A percentile compares a stretch with the other conserved stretches of the same genome.
phyloP scores from a whole-genome alignment of 108 stramenopile genomes.

The Discostella pseudostelligera region DNA sequence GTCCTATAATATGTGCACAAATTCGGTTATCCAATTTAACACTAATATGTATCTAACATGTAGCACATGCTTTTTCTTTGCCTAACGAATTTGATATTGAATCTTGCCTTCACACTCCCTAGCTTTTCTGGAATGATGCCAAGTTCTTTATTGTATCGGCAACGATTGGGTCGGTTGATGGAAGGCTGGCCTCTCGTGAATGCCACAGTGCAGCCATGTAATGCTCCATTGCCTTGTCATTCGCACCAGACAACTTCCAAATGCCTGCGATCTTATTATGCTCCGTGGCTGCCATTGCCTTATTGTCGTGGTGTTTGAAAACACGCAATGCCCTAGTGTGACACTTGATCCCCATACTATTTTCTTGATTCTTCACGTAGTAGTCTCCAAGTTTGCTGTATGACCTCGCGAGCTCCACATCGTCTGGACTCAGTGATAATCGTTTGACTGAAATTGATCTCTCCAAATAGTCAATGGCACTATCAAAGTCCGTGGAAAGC shows the following conservation, averaged over 20 bases:
- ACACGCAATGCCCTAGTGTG: conserved; percentile 39
- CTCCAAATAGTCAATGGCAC: conserved; percentile 32
- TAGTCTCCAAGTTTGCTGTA: conserved; percentile 35
- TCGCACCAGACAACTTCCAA: conserved; percentile 27
- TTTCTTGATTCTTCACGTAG: conserved; percentile 13
- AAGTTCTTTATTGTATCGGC: conserved; percentile 50
- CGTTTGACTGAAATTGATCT: conserved; percentile 18
- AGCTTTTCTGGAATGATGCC: conserved; percentile 21
- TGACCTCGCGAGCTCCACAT: conserved; percentile 25
- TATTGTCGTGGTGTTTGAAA: conserved; percentile 39
- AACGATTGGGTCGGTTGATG: conserved; percentile 39
- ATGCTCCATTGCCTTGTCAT: conserved; percentile 42
- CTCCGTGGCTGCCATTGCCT: conserved; percentile 34
- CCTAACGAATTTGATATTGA: not conserved
- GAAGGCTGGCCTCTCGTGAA: conserved; percentile 38
- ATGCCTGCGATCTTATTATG: conserved; percentile 46
- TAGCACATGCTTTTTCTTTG: no score
- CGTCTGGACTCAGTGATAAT: conserved; percentile 22
- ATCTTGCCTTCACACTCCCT: not conserved
- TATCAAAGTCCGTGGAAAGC: conserved; percentile 8
- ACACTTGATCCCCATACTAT: conserved; percentile 22
- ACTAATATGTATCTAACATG: conserved; percentile 4
- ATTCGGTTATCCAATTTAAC: conserved; percentile 4
- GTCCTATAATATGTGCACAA: not conserved
- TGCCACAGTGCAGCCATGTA: conserved; percentile 46